phyloP scores from a whole-genome alignment of 164 flowering plant species.

The Magnolia changhungtana region DNA sequence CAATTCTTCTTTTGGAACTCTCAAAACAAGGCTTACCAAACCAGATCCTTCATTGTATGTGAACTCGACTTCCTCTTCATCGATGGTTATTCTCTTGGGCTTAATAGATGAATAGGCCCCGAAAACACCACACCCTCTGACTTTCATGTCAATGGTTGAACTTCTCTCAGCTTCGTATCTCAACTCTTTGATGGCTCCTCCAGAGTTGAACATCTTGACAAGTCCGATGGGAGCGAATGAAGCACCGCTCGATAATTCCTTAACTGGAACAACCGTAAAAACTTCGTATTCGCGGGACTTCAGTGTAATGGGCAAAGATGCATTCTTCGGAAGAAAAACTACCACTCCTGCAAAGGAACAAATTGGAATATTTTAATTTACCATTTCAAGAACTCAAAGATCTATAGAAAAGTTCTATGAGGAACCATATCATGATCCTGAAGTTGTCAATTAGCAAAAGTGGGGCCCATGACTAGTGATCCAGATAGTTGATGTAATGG shows the following conservation, averaged over 20 bases:
- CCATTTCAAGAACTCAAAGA: background rate
- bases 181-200: slow-evolving; percentile 77
- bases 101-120: slow-evolving; percentile 62
- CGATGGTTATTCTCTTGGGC: slow-evolving; percentile 53
- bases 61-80: slow-evolving; percentile 45
- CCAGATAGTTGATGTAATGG: too few species aligned
- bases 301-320: slow-evolving; percentile 58
- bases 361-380: too few species aligned
- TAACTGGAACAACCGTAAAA: slow-evolving; percentile 67
- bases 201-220: slow-evolving; percentile 74
- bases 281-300: slow-evolving; percentile 67
- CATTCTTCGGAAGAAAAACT: slow-evolving; percentile 52
- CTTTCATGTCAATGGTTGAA: slow-evolving; percentile 39
- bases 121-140: slow-evolving; percentile 64
- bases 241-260: slow-evolving; percentile 33
- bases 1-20: slow-evolving; percentile 47
- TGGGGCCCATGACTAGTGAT: too few species aligned
- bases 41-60: slow-evolving; percentile 44
- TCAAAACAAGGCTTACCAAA: slow-evolving; percentile 37
- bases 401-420: background rate
- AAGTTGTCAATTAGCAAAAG: too few species aligned
- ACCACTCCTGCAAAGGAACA: slow-evolving; percentile 53
- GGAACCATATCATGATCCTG: too few species aligned
- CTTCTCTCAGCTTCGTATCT: slow-evolving; percentile 30
- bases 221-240: slow-evolving; percentile 75